Base-by-base conservation (phyloP, 73 alveolate genomes). In the Symbiodinium pilosum region DNA sequence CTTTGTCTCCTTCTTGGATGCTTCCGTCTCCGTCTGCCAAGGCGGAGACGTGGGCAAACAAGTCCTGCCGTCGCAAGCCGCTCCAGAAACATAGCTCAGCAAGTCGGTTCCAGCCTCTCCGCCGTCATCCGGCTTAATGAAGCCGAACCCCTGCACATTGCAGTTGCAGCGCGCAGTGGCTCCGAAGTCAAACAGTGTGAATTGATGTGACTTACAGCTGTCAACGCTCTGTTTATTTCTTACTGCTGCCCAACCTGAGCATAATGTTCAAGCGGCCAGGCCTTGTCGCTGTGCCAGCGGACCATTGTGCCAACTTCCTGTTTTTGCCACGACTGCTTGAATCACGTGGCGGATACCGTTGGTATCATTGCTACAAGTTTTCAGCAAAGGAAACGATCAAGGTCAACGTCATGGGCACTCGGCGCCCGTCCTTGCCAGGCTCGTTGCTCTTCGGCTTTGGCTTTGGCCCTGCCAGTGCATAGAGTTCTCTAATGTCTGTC, bases 221-320 rank as follows among this genome's bases (percentile, higher is more conserved):
- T 36, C 77, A 64, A 26, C 7, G 38, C 81, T 0, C 21, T 51
- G 68, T 16, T 24, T 51, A 16, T 1, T 16, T 0, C 0, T 51
- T 56, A 32, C 3, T 32, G 73, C 34, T 32, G 30, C 21, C 20
- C 32, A 54, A 26, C 73, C 32, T 54, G 24, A 24, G 73, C 32
- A 9, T n/a, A 30, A 54, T n/a, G 20, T 26, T 54, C 34, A 24
- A 26, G 26, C 73, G 26, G 73, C 34, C 26, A 18, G 43, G 64
- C 91, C 91, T 84, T 84, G 92, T 84, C 92, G 92, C 92, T 84
- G 73, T 84, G 92, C 92, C 92, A 84, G 75, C 92, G 92, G 34
- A 84, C 92, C 92, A 84, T 84, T 28, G 92, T 84, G 92, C 92
- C 92, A 21, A 43, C 73, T 73, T 84, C 92, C 91, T 83, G 64